These are phyloP conservation scores for Saccharomyces hybrid DNA, from an alignment of 1,139 yeast species.

Conservation along the genomic window DNA sequence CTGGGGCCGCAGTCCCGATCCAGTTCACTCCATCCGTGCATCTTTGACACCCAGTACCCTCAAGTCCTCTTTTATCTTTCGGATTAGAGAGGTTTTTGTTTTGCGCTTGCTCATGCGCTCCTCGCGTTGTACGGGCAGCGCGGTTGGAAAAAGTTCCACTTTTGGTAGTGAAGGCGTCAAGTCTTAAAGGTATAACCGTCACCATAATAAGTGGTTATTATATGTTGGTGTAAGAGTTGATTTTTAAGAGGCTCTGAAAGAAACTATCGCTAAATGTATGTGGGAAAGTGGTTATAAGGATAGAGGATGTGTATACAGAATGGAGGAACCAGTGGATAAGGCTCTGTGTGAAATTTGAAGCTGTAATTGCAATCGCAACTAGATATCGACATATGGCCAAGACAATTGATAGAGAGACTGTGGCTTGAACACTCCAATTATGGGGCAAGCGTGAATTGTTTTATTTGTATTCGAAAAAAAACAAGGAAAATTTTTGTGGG, in stretches of 20 bases:
- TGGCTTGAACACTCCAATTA: background rate
- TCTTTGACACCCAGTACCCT: background rate
- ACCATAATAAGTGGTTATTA: background rate
- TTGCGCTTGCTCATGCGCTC: background rate
- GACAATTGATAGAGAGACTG: background rate
- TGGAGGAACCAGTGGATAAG: background rate
- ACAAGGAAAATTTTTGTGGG: background rate
- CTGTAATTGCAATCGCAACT: background rate
- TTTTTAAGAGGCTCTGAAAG: constrained; percentile 4
- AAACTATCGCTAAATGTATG: constrained; percentile 18
- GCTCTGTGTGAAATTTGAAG: background rate
- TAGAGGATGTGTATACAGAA: background rate
- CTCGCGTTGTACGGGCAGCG: background rate
- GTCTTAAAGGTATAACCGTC: background rate
- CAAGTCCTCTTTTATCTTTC: background rate
- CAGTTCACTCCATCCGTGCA: too few relatives aligned
- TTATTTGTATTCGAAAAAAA: background rate
- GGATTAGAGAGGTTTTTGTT: background rate
- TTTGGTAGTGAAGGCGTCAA: background rate
- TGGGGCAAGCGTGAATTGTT: background rate
- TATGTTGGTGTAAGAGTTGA: background rate
- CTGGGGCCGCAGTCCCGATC: background rate
- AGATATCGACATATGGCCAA: background rate
- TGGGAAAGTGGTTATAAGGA: constrained; percentile 3
- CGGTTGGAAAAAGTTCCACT: background rate